Evolutionary conservation across 306 rosid species (phyloP).

Genomic region (Cyclanthera cordifolia): DNA sequence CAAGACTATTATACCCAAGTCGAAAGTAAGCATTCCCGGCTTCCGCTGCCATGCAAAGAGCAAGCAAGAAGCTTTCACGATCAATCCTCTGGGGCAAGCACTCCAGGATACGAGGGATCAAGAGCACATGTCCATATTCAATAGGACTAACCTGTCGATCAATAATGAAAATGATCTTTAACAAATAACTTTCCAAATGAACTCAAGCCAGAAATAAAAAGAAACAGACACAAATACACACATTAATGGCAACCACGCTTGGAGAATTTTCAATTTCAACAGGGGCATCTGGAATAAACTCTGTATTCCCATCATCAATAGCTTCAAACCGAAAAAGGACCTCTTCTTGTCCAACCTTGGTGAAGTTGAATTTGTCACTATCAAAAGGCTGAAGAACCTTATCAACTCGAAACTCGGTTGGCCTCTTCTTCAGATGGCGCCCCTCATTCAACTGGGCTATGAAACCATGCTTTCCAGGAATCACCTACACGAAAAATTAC

Average conservation of each 20-base stretch:
- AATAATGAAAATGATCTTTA: background rate
- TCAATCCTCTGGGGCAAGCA: constrained; percentile 85
- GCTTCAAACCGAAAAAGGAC: constrained; percentile 69
- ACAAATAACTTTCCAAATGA: background rate
- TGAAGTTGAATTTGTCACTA: constrained; percentile 75
- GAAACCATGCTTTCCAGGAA: constrained; percentile 74
- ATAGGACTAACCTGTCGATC: constrained; percentile 84
- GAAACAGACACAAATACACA: constrained; percentile 19
- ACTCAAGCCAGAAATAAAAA: background rate
- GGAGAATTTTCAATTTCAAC: constrained; percentile 67
- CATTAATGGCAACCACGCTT: constrained; percentile 79
- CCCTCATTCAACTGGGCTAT: constrained; percentile 95
- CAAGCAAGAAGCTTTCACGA: constrained; percentile 62
- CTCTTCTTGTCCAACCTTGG: constrained; percentile 94
- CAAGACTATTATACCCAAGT: constrained; percentile 87
- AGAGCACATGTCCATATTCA: constrained; percentile 83
- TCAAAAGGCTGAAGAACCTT: constrained; percentile 92
- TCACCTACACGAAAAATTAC: constrained; percentile 42
- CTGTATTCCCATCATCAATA: constrained; percentile 54
- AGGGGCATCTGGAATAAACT: constrained; percentile 61
- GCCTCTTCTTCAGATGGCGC: constrained; percentile 92
- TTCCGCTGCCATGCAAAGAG: constrained; percentile 75
- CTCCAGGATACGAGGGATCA: constrained; percentile 70
- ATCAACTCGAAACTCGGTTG: constrained; percentile 84
- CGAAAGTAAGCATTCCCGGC: constrained; percentile 68